phyloP scores from a whole-genome alignment of 139 green algal genomes.

The Nannochloris sp. region DNA sequence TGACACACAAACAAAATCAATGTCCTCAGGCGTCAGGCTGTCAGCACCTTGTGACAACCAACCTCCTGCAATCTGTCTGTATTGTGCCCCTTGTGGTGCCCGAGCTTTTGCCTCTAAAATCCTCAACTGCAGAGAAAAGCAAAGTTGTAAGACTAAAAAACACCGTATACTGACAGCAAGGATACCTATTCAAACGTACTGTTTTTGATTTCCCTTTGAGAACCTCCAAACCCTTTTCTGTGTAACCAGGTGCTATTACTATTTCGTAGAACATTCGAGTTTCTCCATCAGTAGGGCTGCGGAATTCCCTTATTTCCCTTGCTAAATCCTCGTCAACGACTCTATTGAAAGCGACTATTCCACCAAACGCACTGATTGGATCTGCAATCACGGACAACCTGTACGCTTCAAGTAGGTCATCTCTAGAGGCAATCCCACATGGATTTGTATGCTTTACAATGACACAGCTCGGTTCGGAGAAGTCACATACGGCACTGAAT shows the following conservation, averaged over 20 bases:
- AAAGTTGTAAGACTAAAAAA: conserved; percentile 1
- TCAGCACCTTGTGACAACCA: conserved; percentile 87
- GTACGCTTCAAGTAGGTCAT: conserved; percentile 88
- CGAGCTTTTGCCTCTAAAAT: conserved; percentile 89
- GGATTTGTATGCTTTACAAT: conserved; percentile 99
- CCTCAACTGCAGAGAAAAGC: conserved; percentile 44
- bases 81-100: conserved; percentile 41
- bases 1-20: conserved; percentile 77
- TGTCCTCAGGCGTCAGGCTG: conserved; percentile 57
- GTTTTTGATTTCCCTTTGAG: conserved; percentile 97
- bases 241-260: conserved; percentile 94
- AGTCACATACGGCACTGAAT: conserved; percentile 62
- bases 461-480: conserved; percentile 78
- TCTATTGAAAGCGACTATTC: conserved; percentile 99
- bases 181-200: conserved; percentile 1
- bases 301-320: conserved; percentile 86
- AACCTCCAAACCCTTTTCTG: conserved; percentile 76
- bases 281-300: conserved; percentile 82
- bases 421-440: conserved; percentile 76
- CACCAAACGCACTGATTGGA: conserved; percentile 92
- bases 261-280: conserved; percentile 99
- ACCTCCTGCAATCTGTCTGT: conserved; percentile 76
- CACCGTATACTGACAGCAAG: neutral
- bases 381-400: conserved; percentile 84
- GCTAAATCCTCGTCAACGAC: conserved; percentile 73